A percentile compares a stretch with the other conserved stretches of the same genome.
Evolutionary conservation across 176 grass and related monocot genomes (phyloP).

Genomic region (Secale cereale): DNA sequence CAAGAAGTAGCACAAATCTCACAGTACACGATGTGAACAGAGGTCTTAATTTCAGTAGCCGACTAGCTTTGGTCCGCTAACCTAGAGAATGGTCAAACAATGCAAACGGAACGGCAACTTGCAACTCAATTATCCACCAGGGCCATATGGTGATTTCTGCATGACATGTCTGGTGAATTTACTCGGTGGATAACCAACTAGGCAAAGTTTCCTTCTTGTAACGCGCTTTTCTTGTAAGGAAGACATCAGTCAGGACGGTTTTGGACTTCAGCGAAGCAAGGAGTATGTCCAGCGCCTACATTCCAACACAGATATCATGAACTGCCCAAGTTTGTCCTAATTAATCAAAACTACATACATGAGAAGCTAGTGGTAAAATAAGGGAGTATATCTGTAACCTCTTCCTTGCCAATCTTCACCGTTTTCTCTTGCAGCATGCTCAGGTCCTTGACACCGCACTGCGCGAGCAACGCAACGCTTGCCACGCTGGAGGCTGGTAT

Average conservation of each 20-base stretch:
- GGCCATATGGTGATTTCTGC: no score
- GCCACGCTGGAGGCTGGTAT: conserved; percentile 11
- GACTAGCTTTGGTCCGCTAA: no score
- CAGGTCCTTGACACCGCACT: conserved; percentile 20
- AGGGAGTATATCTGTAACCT: neutral
- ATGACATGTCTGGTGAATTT: no score
- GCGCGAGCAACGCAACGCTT: neutral
- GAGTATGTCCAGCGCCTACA: conserved; percentile 23
- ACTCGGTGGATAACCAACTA: neutral
- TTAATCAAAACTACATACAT: neutral
- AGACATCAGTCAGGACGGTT: conserved; percentile 20
- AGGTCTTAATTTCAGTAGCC: neutral
- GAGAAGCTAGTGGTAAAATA: neutral
- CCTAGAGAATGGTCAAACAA: no score
- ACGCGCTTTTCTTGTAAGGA: neutral
- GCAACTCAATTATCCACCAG: neutral
- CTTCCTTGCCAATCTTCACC: conserved; percentile 22
- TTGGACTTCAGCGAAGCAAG: conserved; percentile 30
- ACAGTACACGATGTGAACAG: neutral
- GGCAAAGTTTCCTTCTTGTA: conserved; percentile 12
- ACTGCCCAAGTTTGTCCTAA: no score
- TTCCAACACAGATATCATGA: neutral
- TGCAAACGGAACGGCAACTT: neutral
- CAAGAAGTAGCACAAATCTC: no score
- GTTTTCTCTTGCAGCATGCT: neutral